A percentile compares a stretch with the other conserved stretches of the same genome.
These are phyloP conservation scores for Adansonia madagascariensis DNA, from an alignment of 441 rosid genomes.

Conservation along the genomic window DNA sequence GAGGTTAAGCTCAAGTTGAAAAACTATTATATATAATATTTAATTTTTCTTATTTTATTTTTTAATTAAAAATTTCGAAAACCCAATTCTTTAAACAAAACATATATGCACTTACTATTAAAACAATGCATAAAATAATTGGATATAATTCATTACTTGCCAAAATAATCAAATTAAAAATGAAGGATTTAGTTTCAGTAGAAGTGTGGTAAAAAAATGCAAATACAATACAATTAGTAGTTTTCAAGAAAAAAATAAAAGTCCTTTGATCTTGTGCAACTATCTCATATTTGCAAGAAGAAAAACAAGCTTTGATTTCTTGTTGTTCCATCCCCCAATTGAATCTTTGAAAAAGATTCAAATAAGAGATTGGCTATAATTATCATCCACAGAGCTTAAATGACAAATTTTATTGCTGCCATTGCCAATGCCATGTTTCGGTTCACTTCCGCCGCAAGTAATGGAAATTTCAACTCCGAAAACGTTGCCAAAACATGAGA, in stretches of 20 bases:
- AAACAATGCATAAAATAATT: too few relatives aligned
- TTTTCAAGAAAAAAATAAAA: background rate
- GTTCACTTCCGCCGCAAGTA: slow-evolving; percentile 64
- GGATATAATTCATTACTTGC: too few relatives aligned
- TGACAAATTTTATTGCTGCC: slow-evolving; percentile 47
- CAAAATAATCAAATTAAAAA: too few relatives aligned
- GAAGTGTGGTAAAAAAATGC: background rate
- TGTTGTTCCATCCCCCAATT: background rate
- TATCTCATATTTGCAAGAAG: background rate
- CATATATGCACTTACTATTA: too few relatives aligned
- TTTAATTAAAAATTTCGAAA: too few relatives aligned
- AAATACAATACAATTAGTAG: background rate
- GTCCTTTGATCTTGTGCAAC: background rate
- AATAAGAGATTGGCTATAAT: slow-evolving; percentile 32
- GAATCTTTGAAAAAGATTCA: slow-evolving; percentile 21
- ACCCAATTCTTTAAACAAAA: too few relatives aligned
- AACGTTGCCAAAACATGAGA: slow-evolving; percentile 76
- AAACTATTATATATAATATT: too few relatives aligned
- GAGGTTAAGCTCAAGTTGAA: too few relatives aligned
- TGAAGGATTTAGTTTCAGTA: background rate
- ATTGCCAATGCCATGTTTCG: slow-evolving; percentile 36
- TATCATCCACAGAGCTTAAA: slow-evolving; percentile 55
- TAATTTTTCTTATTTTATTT: too few relatives aligned
- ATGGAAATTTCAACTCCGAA: slow-evolving; percentile 83
- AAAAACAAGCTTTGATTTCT: background rate